These are phyloP conservation scores for Leucaena leucocephala DNA, from an alignment of 306 rosid genomes.

Conservation along the genomic window DNA sequence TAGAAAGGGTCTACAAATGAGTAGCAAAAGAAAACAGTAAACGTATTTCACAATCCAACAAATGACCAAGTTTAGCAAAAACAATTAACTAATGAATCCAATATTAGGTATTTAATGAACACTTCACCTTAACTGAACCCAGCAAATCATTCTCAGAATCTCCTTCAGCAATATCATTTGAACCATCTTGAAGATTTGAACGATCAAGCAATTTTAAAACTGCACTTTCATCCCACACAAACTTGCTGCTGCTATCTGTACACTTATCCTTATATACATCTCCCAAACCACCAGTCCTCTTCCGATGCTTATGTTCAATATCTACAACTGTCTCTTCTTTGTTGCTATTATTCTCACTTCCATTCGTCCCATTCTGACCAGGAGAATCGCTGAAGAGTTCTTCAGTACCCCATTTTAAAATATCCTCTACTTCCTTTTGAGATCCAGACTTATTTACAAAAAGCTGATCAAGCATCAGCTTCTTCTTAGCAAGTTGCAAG, in stretches of 20 bases:
- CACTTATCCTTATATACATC: slow-evolving; percentile 95
- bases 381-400: slow-evolving; percentile 85
- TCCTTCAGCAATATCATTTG: slow-evolving; percentile 80
- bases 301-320: slow-evolving; percentile 82
- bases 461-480: slow-evolving; percentile 98
- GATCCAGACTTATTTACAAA: slow-evolving; percentile 97
- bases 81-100: slow-evolving; percentile 10
- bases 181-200: slow-evolving; percentile 78
- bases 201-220: slow-evolving; percentile 95
- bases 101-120: slow-evolving; percentile 34
- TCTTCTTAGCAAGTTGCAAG: slow-evolving; percentile 99
- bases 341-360: slow-evolving; percentile 63
- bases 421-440: slow-evolving; percentile 97
- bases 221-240: slow-evolving; percentile 96
- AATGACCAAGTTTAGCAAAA: slow-evolving; percentile 17
- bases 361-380: slow-evolving; percentile 61
- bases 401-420: slow-evolving; percentile 98
- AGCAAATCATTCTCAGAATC: slow-evolving; percentile 94
- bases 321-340: slow-evolving; percentile 79
- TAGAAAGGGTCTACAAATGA: slow-evolving; percentile 1
- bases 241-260: slow-evolving; percentile 76
- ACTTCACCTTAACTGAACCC: slow-evolving; percentile 91
- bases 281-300: slow-evolving; percentile 91
- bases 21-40: background rate
- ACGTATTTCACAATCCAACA: background rate